Evolutionary conservation across 345 rosid genomes (phyloP).

Genomic region (Angophora floribunda): DNA sequence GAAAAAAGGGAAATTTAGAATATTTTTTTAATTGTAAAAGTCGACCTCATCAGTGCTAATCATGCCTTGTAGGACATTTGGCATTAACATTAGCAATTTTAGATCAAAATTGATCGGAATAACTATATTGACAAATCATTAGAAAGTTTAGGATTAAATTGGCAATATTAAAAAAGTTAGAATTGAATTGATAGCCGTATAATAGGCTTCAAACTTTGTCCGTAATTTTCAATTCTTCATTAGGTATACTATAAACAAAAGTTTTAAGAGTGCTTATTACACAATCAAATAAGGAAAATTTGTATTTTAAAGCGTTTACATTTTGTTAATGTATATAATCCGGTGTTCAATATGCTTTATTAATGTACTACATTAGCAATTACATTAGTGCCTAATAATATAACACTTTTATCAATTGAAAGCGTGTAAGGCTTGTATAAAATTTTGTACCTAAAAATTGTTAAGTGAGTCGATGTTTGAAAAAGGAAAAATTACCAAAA

Average conservation of each 20-base stretch:
- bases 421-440: neutral
- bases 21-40: neutral
- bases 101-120: neutral
- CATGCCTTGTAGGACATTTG: accelerated
- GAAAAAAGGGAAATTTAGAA: no score
- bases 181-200: no score
- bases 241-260: neutral
- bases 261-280: neutral
- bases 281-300: neutral
- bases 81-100: no score
- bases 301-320: neutral
- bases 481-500: no score
- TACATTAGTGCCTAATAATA: neutral
- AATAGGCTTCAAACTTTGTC: no score
- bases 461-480: neutral
- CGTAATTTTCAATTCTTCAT: neutral
- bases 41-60: neutral
- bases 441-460: neutral
- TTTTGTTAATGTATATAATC: neutral
- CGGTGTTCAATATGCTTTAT: neutral
- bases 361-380: neutral
- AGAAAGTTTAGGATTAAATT: no score
- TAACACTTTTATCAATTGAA: neutral
- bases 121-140: neutral
- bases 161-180: no score